phyloP scores from a whole-genome alignment of 1,139 yeast species.

The Entelexis sorbosivorans region DNA sequence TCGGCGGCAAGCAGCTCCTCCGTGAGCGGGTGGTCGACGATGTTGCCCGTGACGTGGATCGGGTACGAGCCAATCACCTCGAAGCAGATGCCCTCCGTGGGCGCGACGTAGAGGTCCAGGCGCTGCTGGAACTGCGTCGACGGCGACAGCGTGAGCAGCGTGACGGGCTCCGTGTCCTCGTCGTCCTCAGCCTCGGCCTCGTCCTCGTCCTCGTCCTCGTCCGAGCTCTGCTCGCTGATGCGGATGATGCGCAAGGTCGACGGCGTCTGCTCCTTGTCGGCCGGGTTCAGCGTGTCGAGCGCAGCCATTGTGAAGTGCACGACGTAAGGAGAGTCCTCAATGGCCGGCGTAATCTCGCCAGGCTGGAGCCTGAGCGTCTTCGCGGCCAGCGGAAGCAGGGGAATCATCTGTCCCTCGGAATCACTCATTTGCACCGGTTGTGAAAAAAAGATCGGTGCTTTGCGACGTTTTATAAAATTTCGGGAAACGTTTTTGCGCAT shows the following conservation, averaged over 20 bases:
- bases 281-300: slow-evolving; percentile 73
- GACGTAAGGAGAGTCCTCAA: slow-evolving; percentile 75
- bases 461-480: slow-evolving; percentile 1
- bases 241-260: slow-evolving; percentile 82
- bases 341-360: slow-evolving; percentile 75
- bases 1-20: slow-evolving; percentile 39
- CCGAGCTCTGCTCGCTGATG: slow-evolving; percentile 47
- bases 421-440: slow-evolving; percentile 12
- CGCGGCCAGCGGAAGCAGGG: slow-evolving; percentile 19
- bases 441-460: neutral
- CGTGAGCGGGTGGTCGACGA: slow-evolving; percentile 69
- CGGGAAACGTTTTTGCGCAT: neutral
- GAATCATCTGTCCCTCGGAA: slow-evolving; percentile 13
- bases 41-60: slow-evolving; percentile 86
- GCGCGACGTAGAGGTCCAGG: slow-evolving; percentile 76
- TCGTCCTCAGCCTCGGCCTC: slow-evolving; percentile 25
- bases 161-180: slow-evolving; percentile 41
- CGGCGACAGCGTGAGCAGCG: slow-evolving; percentile 79
- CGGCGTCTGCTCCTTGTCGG: slow-evolving; percentile 52
- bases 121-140: slow-evolving; percentile 77
- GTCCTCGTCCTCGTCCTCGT: slow-evolving; percentile 31
- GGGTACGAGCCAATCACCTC: slow-evolving; percentile 95
- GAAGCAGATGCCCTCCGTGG: slow-evolving; percentile 88
- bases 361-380: slow-evolving; percentile 36
- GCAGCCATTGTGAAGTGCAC: slow-evolving; percentile 92